Evolutionary conservation across 352 stramenopile species (phyloP).

Genomic region (Thalassiosira livingstoniorum): DNA sequence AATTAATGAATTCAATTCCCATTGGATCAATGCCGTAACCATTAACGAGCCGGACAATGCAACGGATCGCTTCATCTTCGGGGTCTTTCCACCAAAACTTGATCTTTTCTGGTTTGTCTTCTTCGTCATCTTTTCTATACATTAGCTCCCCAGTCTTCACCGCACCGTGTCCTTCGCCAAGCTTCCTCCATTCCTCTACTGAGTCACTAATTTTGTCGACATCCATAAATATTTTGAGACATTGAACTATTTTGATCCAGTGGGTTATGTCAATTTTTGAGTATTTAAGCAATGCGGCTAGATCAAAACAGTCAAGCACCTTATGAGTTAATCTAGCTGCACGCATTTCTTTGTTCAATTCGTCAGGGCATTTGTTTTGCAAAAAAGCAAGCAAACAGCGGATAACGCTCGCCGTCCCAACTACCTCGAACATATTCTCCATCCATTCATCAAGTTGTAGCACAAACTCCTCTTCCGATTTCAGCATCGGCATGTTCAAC

Average conservation of each 20-base stretch:
- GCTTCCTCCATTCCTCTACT: not conserved
- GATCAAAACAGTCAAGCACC: conserved; percentile 4
- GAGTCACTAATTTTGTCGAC: not conserved
- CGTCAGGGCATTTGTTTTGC: not conserved
- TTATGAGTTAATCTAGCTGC: not conserved
- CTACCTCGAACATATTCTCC: not conserved
- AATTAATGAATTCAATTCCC: conserved; percentile 23
- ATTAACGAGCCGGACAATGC: not conserved
- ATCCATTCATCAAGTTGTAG: not conserved
- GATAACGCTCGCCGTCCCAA: not conserved
- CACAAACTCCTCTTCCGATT: not conserved
- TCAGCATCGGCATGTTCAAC: not conserved
- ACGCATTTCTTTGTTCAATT: not conserved
- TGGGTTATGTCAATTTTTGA: conserved; percentile 5
- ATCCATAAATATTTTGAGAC: conserved; percentile 1
- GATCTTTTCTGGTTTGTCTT: not conserved
- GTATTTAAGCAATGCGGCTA: conserved; percentile 8
- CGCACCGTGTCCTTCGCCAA: not conserved
- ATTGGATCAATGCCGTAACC: not conserved
- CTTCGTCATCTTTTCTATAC: conserved; percentile 4
- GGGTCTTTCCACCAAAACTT: conserved; percentile 19
- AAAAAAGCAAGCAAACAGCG: not conserved
- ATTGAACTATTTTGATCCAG: not conserved
- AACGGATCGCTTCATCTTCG: not conserved
- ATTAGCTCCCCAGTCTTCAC: not conserved